Evolutionary conservation across 164 flowering plant species (phyloP).

Genomic region (Nelumbo lutea): DNA sequence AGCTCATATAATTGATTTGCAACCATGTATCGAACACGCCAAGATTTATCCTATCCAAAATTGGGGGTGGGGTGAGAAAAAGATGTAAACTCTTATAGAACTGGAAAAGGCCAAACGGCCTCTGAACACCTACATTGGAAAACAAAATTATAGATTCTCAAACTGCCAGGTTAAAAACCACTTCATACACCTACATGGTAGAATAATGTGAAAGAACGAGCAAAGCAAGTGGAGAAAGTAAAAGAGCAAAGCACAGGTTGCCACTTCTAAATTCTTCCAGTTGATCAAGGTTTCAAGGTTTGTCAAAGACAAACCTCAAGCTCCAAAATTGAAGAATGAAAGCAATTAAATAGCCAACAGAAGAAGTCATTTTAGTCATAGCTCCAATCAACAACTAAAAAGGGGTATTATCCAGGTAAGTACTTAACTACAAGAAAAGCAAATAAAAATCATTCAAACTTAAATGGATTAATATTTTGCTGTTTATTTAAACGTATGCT

Average conservation of each 20-base stretch:
- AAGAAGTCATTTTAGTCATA: neutral
- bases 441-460: neutral
- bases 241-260: neutral
- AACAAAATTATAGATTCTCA: neutral
- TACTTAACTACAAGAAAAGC: neutral
- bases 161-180: neutral
- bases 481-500: too few relatives aligned
- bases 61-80: neutral
- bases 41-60: conserved; percentile 77
- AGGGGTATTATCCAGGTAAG: neutral
- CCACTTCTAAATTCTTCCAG: neutral
- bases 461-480: too few relatives aligned
- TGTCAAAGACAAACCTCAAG: neutral
- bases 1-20: conserved; percentile 96
- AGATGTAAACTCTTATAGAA: conserved; percentile 3
- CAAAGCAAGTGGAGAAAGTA: neutral
- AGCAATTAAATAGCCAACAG: neutral
- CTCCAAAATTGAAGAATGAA: neutral
- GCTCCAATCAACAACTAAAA: neutral
- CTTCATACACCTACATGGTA: neutral
- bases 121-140: neutral
- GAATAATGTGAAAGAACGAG: neutral
- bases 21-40: conserved; percentile 99
- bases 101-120: neutral
- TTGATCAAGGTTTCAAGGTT: neutral